Evolutionary conservation across 106 monocot genomes (phyloP).

Genomic region (Posidonia australis): DNA sequence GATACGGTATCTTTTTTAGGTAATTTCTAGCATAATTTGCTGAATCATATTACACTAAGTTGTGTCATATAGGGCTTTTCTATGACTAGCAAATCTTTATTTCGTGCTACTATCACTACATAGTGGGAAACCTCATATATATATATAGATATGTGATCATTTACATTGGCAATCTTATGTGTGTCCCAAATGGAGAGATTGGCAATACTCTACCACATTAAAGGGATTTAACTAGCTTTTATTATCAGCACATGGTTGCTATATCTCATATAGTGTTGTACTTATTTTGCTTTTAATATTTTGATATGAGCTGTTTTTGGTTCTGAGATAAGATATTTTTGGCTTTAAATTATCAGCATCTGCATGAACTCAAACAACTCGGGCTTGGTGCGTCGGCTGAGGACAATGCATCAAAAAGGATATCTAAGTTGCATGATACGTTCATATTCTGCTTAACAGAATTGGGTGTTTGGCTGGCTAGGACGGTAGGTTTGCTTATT

Average conservation of each 20-base stretch:
- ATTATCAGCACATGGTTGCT: neutral
- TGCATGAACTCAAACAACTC: constrained; percentile 13
- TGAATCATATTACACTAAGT: too few species aligned
- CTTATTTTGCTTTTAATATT: neutral
- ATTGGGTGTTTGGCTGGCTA: constrained; percentile 40
- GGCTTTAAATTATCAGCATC: constrained; percentile 23
- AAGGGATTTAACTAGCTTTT: neutral
- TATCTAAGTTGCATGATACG: constrained; percentile 25
- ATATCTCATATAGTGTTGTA: too few species aligned
- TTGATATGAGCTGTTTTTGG: neutral
- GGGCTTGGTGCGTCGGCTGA: constrained; percentile 10
- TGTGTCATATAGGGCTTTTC: too few species aligned
- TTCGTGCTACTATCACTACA: too few species aligned
- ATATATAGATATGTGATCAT: too few species aligned
- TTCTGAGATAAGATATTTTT: neutral
- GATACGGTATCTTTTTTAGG: too few species aligned
- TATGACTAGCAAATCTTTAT: too few species aligned
- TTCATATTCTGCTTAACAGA: constrained; percentile 44
- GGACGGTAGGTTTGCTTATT: constrained; percentile 26
- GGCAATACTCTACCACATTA: neutral
- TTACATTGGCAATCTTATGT: too few species aligned
- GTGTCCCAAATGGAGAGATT: too few species aligned
- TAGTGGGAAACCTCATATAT: too few species aligned
- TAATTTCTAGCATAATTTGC: too few species aligned
- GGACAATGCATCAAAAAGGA: constrained; percentile 25